phyloP scores from a whole-genome alignment of 2,329 filamentous ascomycete genomes.

The Xylariomycetidae sp. region DNA sequence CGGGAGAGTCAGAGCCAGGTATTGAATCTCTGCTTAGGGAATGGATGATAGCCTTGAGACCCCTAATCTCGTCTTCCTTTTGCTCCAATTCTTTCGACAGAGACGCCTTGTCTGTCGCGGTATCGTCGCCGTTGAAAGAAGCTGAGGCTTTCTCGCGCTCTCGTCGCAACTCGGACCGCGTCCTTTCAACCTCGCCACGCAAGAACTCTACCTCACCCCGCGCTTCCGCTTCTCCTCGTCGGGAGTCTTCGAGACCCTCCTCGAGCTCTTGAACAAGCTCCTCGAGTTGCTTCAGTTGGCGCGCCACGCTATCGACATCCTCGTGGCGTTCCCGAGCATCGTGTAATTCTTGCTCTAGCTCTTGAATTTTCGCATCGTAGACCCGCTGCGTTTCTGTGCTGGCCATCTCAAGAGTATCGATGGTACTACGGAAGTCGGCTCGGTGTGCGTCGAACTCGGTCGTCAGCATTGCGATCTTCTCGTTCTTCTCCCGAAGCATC shows the following conservation, averaged over 20 bases:
- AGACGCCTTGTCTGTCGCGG: constrained; percentile 37
- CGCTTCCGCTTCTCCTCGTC: constrained; percentile 90
- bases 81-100: constrained; percentile 77
- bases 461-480: constrained; percentile 89
- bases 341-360: constrained; percentile 75
- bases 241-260: constrained; percentile 91
- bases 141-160: constrained; percentile 79
- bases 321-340: constrained; percentile 78
- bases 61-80: constrained; percentile 95
- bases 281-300: constrained; percentile 90
- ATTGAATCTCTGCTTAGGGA: constrained; percentile 77
- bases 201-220: constrained; percentile 94
- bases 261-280: constrained; percentile 95
- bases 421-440: constrained; percentile 93
- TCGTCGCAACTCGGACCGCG: constrained; percentile 77
- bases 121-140: constrained; percentile 45
- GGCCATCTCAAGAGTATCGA: constrained; percentile 92
- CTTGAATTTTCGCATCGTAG: constrained; percentile 89
- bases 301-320: constrained; percentile 87
- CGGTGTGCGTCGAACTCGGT: constrained; percentile 92
- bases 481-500: constrained; percentile 90
- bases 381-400: constrained; percentile 94
- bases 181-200: constrained; percentile 88
- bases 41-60: constrained; percentile 96
- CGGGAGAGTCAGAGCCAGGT: constrained; percentile 34